These are phyloP conservation scores for Anisodus tanguticus DNA, from an alignment of 257 asterid species.

Conservation along the genomic window DNA sequence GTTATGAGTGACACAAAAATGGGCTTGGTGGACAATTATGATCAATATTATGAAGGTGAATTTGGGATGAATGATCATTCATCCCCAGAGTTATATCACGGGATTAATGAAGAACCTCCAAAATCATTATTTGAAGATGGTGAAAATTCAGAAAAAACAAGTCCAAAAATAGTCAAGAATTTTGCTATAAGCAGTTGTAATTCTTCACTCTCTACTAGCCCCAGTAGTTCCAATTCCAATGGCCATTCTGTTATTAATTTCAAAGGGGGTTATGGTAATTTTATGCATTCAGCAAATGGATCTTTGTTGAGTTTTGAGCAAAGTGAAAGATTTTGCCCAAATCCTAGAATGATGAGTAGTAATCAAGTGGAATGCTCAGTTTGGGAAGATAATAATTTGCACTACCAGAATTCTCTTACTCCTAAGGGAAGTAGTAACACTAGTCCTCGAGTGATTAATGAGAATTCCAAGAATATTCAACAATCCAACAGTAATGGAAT, in stretches of 20 bases:
- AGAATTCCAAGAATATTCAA: conserved; percentile 47
- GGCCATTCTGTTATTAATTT: conserved; percentile 63
- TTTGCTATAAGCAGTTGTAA: conserved; percentile 49
- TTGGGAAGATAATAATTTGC: conserved; percentile 61
- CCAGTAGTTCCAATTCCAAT: conserved; percentile 77
- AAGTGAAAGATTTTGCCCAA: conserved; percentile 40
- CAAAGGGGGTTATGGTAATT: conserved; percentile 50
- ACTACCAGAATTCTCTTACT: conserved; percentile 38
- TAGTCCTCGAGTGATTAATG: conserved; percentile 39
- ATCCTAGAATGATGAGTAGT: conserved; percentile 37
- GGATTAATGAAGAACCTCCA: conserved; percentile 29
- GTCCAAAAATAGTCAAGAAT: conserved; percentile 40
- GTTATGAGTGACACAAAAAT: conserved; percentile 48
- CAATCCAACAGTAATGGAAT: conserved; percentile 32
- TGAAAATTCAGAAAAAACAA: conserved; percentile 52
- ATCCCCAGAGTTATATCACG: conserved; percentile 42
- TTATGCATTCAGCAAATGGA: conserved; percentile 46
- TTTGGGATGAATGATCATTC: conserved; percentile 43
- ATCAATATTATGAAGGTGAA: conserved; percentile 57
- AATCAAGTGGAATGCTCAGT: conserved; percentile 52
- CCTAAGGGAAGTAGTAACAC: conserved; percentile 36
- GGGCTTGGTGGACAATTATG: conserved; percentile 48
- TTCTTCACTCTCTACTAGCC: conserved; percentile 79
- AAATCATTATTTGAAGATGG: conserved; percentile 39
- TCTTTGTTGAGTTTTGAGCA: conserved; percentile 68